phyloP scores from a whole-genome alignment of 1,139 yeast species.

The Saccharomyces pastorianus region DNA sequence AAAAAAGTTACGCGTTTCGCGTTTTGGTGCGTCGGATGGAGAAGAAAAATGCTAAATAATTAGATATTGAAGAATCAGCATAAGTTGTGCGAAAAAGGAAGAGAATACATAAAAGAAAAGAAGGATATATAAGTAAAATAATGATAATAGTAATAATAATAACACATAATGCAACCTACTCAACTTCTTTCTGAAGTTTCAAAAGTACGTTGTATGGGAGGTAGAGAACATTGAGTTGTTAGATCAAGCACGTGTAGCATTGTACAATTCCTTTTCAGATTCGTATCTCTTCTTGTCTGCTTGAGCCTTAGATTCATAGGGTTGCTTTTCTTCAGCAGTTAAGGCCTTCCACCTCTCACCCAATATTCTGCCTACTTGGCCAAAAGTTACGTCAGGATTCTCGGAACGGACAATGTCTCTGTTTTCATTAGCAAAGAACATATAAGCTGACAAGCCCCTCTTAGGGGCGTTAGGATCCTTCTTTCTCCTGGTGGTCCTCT shows the following conservation, averaged over 20 bases:
- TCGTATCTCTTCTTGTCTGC: constrained; percentile 97
- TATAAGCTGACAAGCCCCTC: constrained; percentile 95
- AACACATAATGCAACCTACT: neutral
- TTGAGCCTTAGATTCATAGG: constrained; percentile 88
- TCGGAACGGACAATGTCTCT: constrained; percentile 92
- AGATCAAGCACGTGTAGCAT: constrained; percentile 34
- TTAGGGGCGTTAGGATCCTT: constrained; percentile 97
- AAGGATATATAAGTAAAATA: constrained; percentile 1
- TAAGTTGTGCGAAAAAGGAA: neutral
- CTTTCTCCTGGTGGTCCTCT: constrained; percentile 33
- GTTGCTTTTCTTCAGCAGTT: constrained; percentile 68
- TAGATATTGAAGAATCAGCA: neutral
- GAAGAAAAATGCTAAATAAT: neutral
- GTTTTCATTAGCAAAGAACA: constrained; percentile 96
- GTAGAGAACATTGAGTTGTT: neutral
- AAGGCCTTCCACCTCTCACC: constrained; percentile 97
- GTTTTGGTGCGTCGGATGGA: neutral
- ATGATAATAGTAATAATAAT: neutral
- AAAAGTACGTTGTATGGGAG: neutral
- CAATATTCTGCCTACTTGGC: constrained; percentile 82
- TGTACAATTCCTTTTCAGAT: constrained; percentile 87
- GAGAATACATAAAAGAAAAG: constrained; percentile 1
- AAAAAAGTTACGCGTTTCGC: neutral
- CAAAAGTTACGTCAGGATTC: constrained; percentile 89
- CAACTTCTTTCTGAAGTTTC: neutral